Percentiles rank a stretch among this genome's conserved stretches.
Evolutionary conservation across 2,329 filamentous ascomycete genomes (phyloP).

Genomic region (Exophiala phaeomuriformis): DNA sequence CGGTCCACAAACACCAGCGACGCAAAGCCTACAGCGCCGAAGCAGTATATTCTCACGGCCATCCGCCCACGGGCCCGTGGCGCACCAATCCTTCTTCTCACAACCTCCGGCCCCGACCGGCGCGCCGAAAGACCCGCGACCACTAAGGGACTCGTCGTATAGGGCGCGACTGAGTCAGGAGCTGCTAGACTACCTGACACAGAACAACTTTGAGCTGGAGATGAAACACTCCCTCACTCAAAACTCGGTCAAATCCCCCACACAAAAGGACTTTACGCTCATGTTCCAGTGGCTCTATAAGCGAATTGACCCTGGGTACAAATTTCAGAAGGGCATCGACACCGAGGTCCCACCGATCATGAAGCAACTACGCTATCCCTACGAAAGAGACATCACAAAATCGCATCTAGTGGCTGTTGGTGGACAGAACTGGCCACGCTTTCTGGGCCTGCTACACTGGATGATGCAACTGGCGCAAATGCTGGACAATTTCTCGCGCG

Average conservation of each 20-base stretch:
- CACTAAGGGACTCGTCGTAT: slow-evolving; percentile 71
- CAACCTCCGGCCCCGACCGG: slow-evolving; percentile 74
- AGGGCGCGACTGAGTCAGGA: slow-evolving; percentile 81
- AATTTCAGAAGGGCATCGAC: slow-evolving; percentile 90
- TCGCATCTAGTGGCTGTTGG: slow-evolving; percentile 91
- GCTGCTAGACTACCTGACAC: slow-evolving; percentile 80
- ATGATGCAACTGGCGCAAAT: slow-evolving; percentile 97
- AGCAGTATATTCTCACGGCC: slow-evolving; percentile 80
- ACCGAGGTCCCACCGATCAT: slow-evolving; percentile 87
- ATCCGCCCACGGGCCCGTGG: slow-evolving; percentile 59
- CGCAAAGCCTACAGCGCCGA: slow-evolving; percentile 52
- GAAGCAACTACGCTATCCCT: slow-evolving; percentile 90
- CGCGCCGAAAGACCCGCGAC: slow-evolving; percentile 77
- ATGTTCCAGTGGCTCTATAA: slow-evolving; percentile 99
- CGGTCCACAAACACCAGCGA: slow-evolving; percentile 47
- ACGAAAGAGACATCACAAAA: slow-evolving; percentile 91
- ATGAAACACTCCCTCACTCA: slow-evolving; percentile 91
- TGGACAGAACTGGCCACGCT: slow-evolving; percentile 94
- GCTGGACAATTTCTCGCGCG: slow-evolving; percentile 71
- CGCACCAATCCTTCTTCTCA: slow-evolving; percentile 90
- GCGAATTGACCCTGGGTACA: slow-evolving; percentile 86
- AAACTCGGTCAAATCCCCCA: slow-evolving; percentile 87
- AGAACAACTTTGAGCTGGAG: slow-evolving; percentile 95
- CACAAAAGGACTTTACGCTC: slow-evolving; percentile 94
- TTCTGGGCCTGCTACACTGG: slow-evolving; percentile 91